These are phyloP conservation scores for Syzygium aqueum DNA, from an alignment of 345 rosid species.

Conservation along the genomic window DNA sequence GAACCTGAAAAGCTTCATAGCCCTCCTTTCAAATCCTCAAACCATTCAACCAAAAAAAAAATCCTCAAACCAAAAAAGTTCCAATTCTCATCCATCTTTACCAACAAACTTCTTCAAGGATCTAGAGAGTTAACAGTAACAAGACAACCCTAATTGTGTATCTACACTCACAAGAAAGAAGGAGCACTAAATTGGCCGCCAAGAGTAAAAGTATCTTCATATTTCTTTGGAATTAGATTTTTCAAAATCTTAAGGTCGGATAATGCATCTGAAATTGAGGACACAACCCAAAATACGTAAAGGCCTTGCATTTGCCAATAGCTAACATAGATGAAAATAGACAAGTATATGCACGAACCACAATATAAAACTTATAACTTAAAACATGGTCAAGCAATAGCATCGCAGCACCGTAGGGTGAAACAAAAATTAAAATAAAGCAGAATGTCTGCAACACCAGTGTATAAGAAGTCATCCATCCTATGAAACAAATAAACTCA, in stretches of 20 bases:
- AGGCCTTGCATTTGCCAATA: neutral
- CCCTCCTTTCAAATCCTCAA: neutral
- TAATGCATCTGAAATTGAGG: neutral
- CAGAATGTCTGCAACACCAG: neutral
- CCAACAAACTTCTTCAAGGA: neutral
- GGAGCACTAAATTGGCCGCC: neutral
- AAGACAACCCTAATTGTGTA: neutral
- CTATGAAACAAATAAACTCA: constrained; percentile 11
- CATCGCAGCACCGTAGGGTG: neutral
- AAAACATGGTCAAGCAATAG: neutral
- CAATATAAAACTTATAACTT: neutral
- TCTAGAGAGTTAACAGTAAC: neutral
- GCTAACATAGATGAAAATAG: neutral
- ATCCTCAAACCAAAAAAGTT: neutral
- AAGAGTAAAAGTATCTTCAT: neutral
- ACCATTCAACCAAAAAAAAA: neutral
- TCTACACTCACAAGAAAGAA: neutral
- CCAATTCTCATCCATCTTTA: neutral
- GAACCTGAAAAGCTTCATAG: neutral
- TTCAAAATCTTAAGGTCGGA: neutral
- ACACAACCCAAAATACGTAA: neutral
- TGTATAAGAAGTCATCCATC: neutral
- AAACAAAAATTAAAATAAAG: neutral
- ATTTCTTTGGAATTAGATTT: neutral
- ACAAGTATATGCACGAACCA: neutral